phyloP scores from a whole-genome alignment of 208 protist genomes.

The Leishmania tropica region DNA sequence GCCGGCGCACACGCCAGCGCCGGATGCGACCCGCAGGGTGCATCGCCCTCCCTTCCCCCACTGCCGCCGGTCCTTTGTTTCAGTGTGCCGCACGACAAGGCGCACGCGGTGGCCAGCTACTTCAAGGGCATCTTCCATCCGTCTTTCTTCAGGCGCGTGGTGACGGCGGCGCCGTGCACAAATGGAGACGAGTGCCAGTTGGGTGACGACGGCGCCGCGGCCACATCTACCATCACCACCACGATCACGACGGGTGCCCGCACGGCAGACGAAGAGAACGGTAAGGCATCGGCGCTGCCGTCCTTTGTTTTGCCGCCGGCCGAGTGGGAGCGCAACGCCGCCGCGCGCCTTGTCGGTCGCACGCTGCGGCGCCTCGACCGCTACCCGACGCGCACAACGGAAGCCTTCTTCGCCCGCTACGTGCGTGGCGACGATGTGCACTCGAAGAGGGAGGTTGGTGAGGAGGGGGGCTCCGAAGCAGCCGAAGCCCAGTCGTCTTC shows the following conservation, averaged over 20 bases:
- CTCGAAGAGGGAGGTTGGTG: neutral
- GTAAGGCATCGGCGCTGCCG: neutral
- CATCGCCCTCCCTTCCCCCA: neutral
- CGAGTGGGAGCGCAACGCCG: conserved; percentile 11
- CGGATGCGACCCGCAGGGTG: neutral
- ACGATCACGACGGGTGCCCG: neutral
- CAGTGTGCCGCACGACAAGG: conserved; percentile 45
- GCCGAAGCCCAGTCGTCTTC: neutral
- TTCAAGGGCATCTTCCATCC: conserved; percentile 68
- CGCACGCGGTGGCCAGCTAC: conserved; percentile 39
- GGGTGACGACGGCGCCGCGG: neutral
- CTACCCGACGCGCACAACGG: conserved; percentile 59
- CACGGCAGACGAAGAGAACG: neutral
- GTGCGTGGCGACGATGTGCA: conserved; percentile 13
- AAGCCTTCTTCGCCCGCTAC: conserved; percentile 53
- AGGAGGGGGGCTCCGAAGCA: neutral
- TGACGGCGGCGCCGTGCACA: neutral
- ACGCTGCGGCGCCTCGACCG: conserved; percentile 53
- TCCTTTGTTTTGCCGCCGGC: neutral
- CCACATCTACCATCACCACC: neutral
- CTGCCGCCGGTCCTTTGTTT: conserved; percentile 34
- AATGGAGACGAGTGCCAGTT: neutral
- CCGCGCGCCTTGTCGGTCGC: conserved; percentile 60
- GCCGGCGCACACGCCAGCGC: neutral
- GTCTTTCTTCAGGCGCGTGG: conserved; percentile 38